Base-by-base conservation (phyloP, 2,329 filamentous ascomycete genomes). In the Fusarium sp. region DNA sequence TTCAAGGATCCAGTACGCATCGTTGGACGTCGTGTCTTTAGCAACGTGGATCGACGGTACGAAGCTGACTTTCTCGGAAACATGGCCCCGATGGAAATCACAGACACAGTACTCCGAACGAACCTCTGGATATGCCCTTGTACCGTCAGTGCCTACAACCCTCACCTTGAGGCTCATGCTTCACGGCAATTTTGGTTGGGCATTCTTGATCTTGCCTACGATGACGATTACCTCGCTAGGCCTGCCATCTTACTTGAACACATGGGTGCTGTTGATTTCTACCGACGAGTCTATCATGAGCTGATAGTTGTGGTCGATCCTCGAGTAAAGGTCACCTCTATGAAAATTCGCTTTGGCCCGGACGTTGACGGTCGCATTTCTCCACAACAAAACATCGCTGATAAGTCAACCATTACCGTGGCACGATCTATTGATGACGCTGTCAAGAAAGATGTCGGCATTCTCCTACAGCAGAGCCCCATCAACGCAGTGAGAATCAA, bases 101-200 rank as follows among this genome's bases (percentile, higher is more conserved):
- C 73, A 4, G 76, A 78, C 32, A 78, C 75, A 3, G 62, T 68
- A 4, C 57, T 78, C 12, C 63, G 66, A 2, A 70, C 62, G 6
- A 70, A 59, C 3, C 35, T 78, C 6, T 78, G 72, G 70, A 64
- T 77, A 12, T 78, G 76, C 10, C 76, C 71, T 12, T 78, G 74
- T n/a, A 65, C 33, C 1, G 69, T 76, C 2, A 57, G 27, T 15
- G 54, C 22, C 27, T 40, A 33, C n/a, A 33, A 62, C 33, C 20
- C 54, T 32, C 30, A 32, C 30, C 30, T 32, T 10, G 30, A 32
- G 30, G 30, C 30, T 32, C 30, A 32, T 4, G 30, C 30, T 32
- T 32, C 30, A 32, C 30, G 35, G 22, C 47, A 66, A 17, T 50
- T 78, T 14, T 78, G 61, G 59, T 61, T 78, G 4, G 76, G 76